These are phyloP conservation scores for Dryas integrifolia DNA, from an alignment of 331 rosid genomes.

Conservation along the genomic window DNA sequence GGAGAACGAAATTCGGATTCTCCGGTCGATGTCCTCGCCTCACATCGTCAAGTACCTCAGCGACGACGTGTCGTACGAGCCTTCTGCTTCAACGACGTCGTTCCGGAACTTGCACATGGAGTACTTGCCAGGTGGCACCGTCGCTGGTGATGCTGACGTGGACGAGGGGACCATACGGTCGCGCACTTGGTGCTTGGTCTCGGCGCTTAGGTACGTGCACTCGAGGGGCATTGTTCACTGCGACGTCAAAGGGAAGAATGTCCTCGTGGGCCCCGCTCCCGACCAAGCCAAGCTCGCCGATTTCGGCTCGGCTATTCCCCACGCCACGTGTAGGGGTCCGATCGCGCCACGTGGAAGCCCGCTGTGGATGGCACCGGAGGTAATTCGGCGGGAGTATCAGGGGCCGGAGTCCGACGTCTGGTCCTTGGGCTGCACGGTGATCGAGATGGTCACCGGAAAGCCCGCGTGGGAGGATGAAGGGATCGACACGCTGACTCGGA, in stretches of 20 bases:
- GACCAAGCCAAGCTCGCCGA: constrained; percentile 59
- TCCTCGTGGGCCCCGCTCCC: constrained; percentile 39
- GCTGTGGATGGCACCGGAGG: constrained; percentile 99
- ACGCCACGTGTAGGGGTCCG: neutral
- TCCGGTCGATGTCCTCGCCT: constrained; percentile 53
- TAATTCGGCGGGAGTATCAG: constrained; percentile 60
- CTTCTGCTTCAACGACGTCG: constrained; percentile 26
- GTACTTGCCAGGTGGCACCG: constrained; percentile 82
- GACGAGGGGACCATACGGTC: constrained; percentile 52
- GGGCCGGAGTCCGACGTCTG: constrained; percentile 86
- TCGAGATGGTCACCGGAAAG: constrained; percentile 80
- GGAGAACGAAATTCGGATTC: constrained; percentile 71
- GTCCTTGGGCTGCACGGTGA: constrained; percentile 87
- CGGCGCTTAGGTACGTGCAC: constrained; percentile 60
- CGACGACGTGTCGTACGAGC: constrained; percentile 60
- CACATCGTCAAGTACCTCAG: constrained; percentile 53
- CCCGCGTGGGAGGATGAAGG: constrained; percentile 75
- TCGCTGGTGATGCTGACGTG: constrained; percentile 44
- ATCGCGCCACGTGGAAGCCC: constrained; percentile 79
- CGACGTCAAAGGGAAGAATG: constrained; percentile 76
- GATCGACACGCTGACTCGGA: constrained; percentile 51
- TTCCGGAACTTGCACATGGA: constrained; percentile 67
- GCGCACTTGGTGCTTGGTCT: constrained; percentile 58
- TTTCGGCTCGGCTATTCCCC: constrained; percentile 56
- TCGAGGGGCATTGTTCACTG: constrained; percentile 67